Conservation (phyloP, 352 stramenopile genomes). For the Achlya hypogyna region DNA sequence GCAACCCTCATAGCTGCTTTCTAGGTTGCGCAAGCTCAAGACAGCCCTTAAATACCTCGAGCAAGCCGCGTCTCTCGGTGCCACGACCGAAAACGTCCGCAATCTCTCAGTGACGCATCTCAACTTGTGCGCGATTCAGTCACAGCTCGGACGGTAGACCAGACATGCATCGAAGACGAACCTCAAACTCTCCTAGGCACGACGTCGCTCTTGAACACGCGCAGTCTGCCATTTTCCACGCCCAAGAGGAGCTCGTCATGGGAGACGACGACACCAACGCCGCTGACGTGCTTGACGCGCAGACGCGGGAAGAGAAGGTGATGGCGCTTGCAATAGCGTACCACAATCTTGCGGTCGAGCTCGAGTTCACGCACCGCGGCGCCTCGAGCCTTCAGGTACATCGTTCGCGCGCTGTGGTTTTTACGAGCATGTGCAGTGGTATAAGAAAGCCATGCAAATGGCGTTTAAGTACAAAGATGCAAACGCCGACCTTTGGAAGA, state of each 20-base stretch:
- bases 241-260: slow-evolving; percentile 64
- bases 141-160: slow-evolving; percentile 36
- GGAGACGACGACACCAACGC: slow-evolving; percentile 15
- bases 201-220: slow-evolving; percentile 64
- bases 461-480: slow-evolving; percentile 48
- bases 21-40: slow-evolving; percentile 58
- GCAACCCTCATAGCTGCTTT: neutral
- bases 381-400: slow-evolving; percentile 52
- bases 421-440: slow-evolving; percentile 31
- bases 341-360: slow-evolving; percentile 68
- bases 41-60: slow-evolving; percentile 67
- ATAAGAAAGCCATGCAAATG: slow-evolving; percentile 70
- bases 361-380: slow-evolving; percentile 61
- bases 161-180: neutral
- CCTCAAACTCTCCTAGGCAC: slow-evolving; percentile 26
- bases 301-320: slow-evolving; percentile 61
- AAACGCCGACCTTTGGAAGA: slow-evolving; percentile 51
- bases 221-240: slow-evolving; percentile 72
- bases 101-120: slow-evolving; percentile 76
- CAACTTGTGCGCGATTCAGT: slow-evolving; percentile 75
- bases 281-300: slow-evolving; percentile 38
- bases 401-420: neutral
- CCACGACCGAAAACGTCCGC: slow-evolving; percentile 40
- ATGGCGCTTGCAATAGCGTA: slow-evolving; percentile 69
- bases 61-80: slow-evolving; percentile 55